These are phyloP conservation scores for Termitomyces sp. DNA, from an alignment of 768 basidiomycete genomes.

Conservation along the genomic window DNA sequence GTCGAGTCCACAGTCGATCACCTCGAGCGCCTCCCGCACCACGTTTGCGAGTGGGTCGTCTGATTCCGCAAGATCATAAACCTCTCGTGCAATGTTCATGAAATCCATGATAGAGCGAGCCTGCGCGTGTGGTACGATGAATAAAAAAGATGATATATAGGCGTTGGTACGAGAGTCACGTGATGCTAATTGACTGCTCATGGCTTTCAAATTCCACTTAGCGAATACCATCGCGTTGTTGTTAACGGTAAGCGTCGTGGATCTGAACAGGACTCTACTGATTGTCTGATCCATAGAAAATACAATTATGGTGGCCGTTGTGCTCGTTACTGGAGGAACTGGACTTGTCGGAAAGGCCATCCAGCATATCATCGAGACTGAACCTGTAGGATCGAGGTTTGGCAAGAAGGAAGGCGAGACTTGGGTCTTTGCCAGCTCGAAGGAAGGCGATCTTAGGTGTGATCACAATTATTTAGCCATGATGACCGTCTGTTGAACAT, in stretches of 20 bases:
- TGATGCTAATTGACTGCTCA: not conserved
- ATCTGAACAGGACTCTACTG: not conserved
- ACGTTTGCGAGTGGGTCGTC: conserved; percentile 47
- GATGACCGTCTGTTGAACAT: not conserved
- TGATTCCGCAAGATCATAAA: conserved; percentile 57
- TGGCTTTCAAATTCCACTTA: not conserved
- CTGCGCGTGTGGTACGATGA: not conserved
- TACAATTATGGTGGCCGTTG: conserved; percentile 34
- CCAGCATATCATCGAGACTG: conserved; percentile 69
- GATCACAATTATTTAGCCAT: not conserved
- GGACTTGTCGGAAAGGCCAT: conserved; percentile 89
- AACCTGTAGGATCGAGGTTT: conserved; percentile 73
- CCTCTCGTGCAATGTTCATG: conserved; percentile 46
- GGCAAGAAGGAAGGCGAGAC: conserved; percentile 71
- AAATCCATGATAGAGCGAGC: conserved; percentile 36
- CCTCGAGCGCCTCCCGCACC: conserved; percentile 75
- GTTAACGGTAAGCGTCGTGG: not conserved
- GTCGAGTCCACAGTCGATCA: conserved; percentile 76
- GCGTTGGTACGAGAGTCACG: conserved; percentile 2
- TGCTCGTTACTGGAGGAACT: conserved; percentile 81
- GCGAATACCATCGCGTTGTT: not conserved
- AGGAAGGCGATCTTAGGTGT: conserved; percentile 83
- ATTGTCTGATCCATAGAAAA: not conserved
- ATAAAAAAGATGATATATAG: not conserved
- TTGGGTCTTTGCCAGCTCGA: conserved; percentile 80